phyloP scores from a whole-genome alignment of 768 basidiomycete genomes.

The Pleurotus giganteus region DNA sequence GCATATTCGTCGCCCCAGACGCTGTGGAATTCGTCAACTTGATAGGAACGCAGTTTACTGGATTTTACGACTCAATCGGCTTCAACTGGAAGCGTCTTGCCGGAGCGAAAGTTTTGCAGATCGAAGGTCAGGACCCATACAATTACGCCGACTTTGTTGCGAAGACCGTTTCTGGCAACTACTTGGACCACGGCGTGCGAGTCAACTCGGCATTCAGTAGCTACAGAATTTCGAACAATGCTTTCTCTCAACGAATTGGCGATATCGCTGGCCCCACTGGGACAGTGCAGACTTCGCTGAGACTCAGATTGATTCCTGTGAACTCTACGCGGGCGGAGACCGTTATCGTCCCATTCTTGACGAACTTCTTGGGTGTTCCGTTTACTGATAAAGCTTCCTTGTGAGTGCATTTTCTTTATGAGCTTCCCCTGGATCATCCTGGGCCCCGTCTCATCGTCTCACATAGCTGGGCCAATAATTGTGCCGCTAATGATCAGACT shows the following conservation, averaged over 20 bases:
- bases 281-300: constrained; percentile 44
- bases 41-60: constrained; percentile 43
- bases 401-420: constrained; percentile 31
- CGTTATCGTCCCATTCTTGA: constrained; percentile 51
- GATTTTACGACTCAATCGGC: constrained; percentile 42
- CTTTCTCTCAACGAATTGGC: constrained; percentile 59
- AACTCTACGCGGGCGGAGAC: constrained; percentile 47
- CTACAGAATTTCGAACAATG: constrained; percentile 44
- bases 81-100: constrained; percentile 63
- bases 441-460: constrained; percentile 11
- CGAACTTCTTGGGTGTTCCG: constrained; percentile 39
- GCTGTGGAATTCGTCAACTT: constrained; percentile 47
- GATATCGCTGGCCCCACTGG: constrained; percentile 53
- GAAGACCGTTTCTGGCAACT: constrained; percentile 58
- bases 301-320: constrained; percentile 43
- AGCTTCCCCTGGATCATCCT: neutral
- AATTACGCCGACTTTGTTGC: constrained; percentile 58
- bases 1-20: constrained; percentile 54
- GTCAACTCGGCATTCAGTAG: constrained; percentile 62
- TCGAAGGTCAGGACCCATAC: constrained; percentile 52
- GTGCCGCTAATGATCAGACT: constrained; percentile 45
- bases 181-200: constrained; percentile 60
- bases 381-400: constrained; percentile 54
- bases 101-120: constrained; percentile 53
- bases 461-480: constrained; percentile 57